Evolutionary conservation across 768 basidiomycete genomes (phyloP).

Genomic region (Trametes villosa): DNA sequence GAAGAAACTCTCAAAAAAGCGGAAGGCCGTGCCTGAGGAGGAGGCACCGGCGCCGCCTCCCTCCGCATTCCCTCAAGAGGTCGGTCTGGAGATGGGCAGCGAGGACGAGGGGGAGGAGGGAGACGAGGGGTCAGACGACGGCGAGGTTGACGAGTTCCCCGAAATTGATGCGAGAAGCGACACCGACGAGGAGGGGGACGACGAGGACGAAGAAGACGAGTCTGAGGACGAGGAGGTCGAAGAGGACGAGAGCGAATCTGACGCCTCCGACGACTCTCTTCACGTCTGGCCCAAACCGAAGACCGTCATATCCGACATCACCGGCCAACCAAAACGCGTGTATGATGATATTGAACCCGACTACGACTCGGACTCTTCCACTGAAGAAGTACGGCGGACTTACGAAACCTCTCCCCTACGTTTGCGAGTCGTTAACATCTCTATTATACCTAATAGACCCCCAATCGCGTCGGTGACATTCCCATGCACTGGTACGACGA

Average conservation of each 20-base stretch:
- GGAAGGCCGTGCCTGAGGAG: constrained; percentile 57
- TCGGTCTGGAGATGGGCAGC: constrained; percentile 70
- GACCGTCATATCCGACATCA: constrained; percentile 76
- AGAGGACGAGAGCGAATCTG: constrained; percentile 41
- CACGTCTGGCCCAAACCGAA: constrained; percentile 66
- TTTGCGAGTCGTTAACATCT: constrained; percentile 19
- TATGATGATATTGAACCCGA: constrained; percentile 90
- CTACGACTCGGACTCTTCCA: constrained; percentile 91
- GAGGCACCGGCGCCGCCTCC: constrained; percentile 33
- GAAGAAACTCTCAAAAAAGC: constrained; percentile 53
- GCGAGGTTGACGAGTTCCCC: constrained; percentile 38
- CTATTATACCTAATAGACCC: constrained; percentile 54
- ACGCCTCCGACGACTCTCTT: constrained; percentile 47
- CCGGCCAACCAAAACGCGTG: constrained; percentile 80
- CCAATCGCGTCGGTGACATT: constrained; percentile 94
- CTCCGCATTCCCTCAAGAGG: constrained; percentile 43
- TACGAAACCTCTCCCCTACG: not conserved
- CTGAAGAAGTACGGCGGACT: constrained; percentile 73
- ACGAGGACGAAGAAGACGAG: constrained; percentile 41
- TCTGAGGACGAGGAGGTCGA: constrained; percentile 41
- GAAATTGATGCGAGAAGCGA: constrained; percentile 34
- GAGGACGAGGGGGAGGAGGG: constrained; percentile 75
- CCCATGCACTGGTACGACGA: constrained; percentile 99
- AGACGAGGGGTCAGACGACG: constrained; percentile 42
- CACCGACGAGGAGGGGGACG: constrained; percentile 37